phyloP scores from a whole-genome alignment of 2,329 filamentous ascomycete species.

The Emmonsiellopsis sp. region DNA sequence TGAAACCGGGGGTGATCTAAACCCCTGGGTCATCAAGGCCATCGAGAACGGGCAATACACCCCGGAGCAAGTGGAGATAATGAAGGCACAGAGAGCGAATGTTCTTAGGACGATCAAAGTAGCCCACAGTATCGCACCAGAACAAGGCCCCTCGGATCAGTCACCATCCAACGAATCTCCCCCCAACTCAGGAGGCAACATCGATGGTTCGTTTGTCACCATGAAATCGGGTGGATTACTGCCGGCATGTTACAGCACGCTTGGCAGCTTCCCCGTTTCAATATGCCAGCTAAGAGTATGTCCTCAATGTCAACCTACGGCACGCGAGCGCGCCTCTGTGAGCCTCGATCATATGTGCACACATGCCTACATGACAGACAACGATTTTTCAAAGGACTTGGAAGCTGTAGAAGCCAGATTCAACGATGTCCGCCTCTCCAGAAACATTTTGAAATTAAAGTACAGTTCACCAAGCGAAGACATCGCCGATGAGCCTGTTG shows the following conservation, averaged over 20 bases:
- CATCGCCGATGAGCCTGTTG: too few species aligned
- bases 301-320: conserved; percentile 8
- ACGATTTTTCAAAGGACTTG: background rate
- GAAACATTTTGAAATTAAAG: background rate
- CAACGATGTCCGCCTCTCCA: background rate
- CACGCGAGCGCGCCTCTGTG: conserved; percentile 33
- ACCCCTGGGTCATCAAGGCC: conserved; percentile 30
- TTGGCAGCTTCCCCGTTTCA: conserved; percentile 4
- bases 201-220: background rate
- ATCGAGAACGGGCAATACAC: conserved; percentile 35
- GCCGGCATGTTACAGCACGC: background rate
- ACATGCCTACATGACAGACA: conserved; percentile 13
- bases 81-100: conserved; percentile 32
- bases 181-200: too few species aligned
- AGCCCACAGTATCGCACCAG: background rate
- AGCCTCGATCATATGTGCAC: conserved; percentile 36
- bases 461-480: background rate
- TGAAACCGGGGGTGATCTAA: conserved; percentile 19
- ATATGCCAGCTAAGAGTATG: conserved; percentile 7
- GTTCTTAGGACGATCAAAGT: conserved; percentile 15
- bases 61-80: conserved; percentile 28
- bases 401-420: background rate
- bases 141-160: background rate
- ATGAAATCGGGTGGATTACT: background rate
- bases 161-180: background rate